phyloP scores from a whole-genome alignment of 1,139 yeast species.

The Pneumocystis carinii region DNA sequence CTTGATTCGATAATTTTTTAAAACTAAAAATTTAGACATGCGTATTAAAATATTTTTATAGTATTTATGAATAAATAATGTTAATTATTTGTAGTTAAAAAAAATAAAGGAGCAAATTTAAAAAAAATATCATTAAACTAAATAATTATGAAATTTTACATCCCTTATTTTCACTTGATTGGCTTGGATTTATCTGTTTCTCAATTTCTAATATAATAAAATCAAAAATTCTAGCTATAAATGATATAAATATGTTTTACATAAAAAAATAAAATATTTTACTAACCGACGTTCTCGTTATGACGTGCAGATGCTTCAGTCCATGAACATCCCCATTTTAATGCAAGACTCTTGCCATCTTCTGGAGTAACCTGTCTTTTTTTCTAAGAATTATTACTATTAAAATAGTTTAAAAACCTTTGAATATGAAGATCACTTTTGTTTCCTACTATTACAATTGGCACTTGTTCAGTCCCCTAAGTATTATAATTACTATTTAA shows the following conservation, averaged over 20 bases:
- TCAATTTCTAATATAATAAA: constrained; percentile 60
- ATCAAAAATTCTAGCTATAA: constrained; percentile 39
- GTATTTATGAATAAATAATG: neutral
- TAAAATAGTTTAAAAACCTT: constrained; percentile 2
- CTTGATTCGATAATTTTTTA: neutral
- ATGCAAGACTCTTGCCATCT: constrained; percentile 55
- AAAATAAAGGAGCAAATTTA: neutral
- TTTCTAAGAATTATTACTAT: constrained; percentile 14
- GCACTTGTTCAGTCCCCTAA: constrained; percentile 51
- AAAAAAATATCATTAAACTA: neutral
- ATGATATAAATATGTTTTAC: neutral
- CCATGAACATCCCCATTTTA: constrained; percentile 46
- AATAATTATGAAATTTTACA: constrained; percentile 18
- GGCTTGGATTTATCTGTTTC: constrained; percentile 35
- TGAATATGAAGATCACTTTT: constrained; percentile 41
- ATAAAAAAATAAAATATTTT: neutral
- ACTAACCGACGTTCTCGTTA: constrained; percentile 42
- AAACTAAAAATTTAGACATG: neutral
- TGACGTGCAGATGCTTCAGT: constrained; percentile 76
- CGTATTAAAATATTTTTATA: neutral
- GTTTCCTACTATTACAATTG: constrained; percentile 74
- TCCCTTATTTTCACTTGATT: constrained; percentile 25
- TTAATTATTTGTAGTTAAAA: neutral
- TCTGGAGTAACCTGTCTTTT: constrained; percentile 38
- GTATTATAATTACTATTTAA: neutral